phyloP scores from a whole-genome alignment of 1,284 basidiomycete species.

The Meira miltonrushii region DNA sequence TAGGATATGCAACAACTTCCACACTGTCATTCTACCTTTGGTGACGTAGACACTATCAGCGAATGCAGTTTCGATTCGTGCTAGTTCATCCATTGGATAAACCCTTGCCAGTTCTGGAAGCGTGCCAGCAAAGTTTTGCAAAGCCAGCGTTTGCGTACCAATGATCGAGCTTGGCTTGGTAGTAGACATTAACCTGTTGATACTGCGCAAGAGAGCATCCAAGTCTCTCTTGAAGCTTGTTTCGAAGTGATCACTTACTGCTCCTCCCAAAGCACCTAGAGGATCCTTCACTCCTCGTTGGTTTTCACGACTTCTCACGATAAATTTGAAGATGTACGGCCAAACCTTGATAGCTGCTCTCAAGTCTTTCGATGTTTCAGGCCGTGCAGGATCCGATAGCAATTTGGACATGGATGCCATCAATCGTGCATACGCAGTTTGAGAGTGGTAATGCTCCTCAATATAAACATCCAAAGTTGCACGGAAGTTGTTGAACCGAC shows the following conservation, averaged over 20 bases:
- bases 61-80: constrained; percentile 67
- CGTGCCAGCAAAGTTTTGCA: constrained; percentile 90
- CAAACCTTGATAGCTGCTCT: constrained; percentile 90
- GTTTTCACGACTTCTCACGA: constrained; percentile 77
- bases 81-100: constrained; percentile 40
- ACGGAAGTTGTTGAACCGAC: constrained; percentile 75
- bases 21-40: constrained; percentile 80
- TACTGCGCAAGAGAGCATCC: constrained; percentile 64
- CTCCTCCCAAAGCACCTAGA: constrained; percentile 61
- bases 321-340: constrained; percentile 92
- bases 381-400: constrained; percentile 67
- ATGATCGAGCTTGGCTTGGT: constrained; percentile 76
- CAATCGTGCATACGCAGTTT: constrained; percentile 39
- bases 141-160: constrained; percentile 72
- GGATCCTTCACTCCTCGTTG: constrained; percentile 68
- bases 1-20: constrained; percentile 88
- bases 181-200: constrained; percentile 83
- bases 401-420: constrained; percentile 72
- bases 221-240: constrained; percentile 67
- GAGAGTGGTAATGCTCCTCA: constrained; percentile 69
- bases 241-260: constrained; percentile 80
- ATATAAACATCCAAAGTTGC: constrained; percentile 90
- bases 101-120: constrained; percentile 67
- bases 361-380: constrained; percentile 70
- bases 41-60: constrained; percentile 73